These are phyloP conservation scores for Erysimum cheiri DNA, from an alignment of 441 rosid genomes.

Conservation along the genomic window DNA sequence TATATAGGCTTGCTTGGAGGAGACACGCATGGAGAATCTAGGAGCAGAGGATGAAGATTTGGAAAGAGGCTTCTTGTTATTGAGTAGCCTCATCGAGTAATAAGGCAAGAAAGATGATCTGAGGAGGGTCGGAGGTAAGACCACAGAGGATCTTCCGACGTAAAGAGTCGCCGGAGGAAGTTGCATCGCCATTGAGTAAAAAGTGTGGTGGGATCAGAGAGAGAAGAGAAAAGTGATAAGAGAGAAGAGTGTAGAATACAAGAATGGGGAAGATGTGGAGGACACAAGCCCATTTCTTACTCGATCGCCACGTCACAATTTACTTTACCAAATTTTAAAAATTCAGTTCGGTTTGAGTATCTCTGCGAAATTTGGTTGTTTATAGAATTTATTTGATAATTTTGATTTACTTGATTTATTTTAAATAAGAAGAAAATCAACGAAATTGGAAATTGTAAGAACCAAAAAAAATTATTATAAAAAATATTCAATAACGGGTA, in stretches of 20 bases:
- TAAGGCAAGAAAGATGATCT: conserved; percentile 39
- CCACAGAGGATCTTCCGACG: conserved; percentile 14
- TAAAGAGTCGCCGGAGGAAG: conserved; percentile 28
- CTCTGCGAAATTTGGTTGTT: too few relatives aligned
- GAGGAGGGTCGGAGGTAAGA: conserved; percentile 13
- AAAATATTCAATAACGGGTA: too few relatives aligned
- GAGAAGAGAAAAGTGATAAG: conserved; percentile 34
- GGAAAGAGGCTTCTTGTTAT: conserved; percentile 15
- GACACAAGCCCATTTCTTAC: conserved; percentile 21
- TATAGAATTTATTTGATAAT: too few relatives aligned
- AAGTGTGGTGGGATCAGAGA: conserved; percentile 23
- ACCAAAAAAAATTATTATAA: too few relatives aligned
- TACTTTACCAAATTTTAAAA: too few relatives aligned
- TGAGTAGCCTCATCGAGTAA: conserved; percentile 25
- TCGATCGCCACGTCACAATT: conserved; percentile 22
- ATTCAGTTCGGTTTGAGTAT: too few relatives aligned
- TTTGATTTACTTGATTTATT: too few relatives aligned
- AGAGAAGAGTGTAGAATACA: conserved; percentile 19
- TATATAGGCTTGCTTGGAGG: conserved; percentile 86
- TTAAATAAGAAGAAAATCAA: too few relatives aligned
- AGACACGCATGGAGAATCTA: conserved; percentile 76
- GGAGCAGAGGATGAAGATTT: conserved; percentile 45
- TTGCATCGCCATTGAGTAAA: conserved; percentile 33
- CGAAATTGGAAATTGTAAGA: too few relatives aligned
- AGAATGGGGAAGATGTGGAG: conserved; percentile 32